Evolutionary conservation across 768 basidiomycete genomes (phyloP), one percentile per base, ranked within the genome.

Genomic region (Suillus spraguei): DNA sequence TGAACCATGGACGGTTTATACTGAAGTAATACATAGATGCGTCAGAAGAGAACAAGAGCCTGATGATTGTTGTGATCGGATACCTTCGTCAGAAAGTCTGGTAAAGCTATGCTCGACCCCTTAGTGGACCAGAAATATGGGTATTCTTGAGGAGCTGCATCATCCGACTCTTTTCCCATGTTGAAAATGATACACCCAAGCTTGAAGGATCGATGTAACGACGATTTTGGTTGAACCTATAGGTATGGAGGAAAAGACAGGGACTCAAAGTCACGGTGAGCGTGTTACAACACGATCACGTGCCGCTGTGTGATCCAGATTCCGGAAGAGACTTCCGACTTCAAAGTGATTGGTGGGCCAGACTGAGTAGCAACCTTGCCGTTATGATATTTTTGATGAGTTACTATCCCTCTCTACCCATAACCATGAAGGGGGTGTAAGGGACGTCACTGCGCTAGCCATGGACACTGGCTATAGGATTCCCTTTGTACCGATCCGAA

Each of bases 1-100:
- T 89, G 85, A 11, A 91, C 87, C 89, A 91, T 88, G 20, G 89
- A 91, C 1, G 91, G 90, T 60, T 81, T 88, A 66, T 85, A 90
- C 89, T 91, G 65, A 2, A 2, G n/a, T 28, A 32, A 32, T 16
- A n/a, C 44, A 11, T 20, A 10, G 35, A 58, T 11, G 39, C 22
- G 62, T 66, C 36, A 63, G 64, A 47, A 58, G n/a, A 39, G 54
- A 54, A 41, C 8, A 38, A 28, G 61, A 44, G 9, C 8, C 2
- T 50, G 50, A 47, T 38, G 14, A 28, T 60, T 13, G 20, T 24
- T 16, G 8, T 32, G 16, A 38, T 10, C 62, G 74, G 22, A 49
- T 67, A 83, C 88, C 76, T 90, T 88, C 42, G 71, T 72, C 60
- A 88, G 69, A 67, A 87, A 91, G 16, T 85, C 82, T 24, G 83